Conservation (phyloP, 2,329 filamentous ascomycete genomes). For the Apiospora arundinis region DNA sequence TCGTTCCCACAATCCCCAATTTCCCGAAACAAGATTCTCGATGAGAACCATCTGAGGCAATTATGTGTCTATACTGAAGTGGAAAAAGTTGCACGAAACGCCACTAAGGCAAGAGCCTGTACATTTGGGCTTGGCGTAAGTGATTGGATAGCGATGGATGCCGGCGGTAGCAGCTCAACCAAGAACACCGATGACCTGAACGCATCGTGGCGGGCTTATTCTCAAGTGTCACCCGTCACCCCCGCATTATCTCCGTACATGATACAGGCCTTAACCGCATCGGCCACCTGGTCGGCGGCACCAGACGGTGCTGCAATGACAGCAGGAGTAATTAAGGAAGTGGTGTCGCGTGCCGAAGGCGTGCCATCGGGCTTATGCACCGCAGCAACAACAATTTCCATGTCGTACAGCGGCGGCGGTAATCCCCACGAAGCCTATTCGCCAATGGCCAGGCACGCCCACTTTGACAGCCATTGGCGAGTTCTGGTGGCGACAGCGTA, state of each 20-base stretch:
- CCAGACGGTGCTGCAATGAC: slow-evolving; percentile 27
- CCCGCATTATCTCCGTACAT: slow-evolving; percentile 58
- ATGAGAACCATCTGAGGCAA: background rate
- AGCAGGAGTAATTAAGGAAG: slow-evolving; percentile 43
- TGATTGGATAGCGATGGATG: slow-evolving; percentile 54
- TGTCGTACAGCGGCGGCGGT: slow-evolving; percentile 56
- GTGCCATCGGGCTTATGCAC: slow-evolving; percentile 50
- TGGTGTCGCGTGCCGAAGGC: slow-evolving; percentile 49
- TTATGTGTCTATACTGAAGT: background rate
- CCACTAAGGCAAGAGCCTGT: slow-evolving; percentile 43
- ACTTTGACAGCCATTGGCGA: slow-evolving; percentile 50
- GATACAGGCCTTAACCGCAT: slow-evolving; percentile 45
- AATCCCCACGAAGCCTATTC: slow-evolving; percentile 45
- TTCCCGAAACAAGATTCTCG: background rate
- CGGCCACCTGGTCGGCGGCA: slow-evolving; percentile 48
- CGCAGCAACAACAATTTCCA: slow-evolving; percentile 50
- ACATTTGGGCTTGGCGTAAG: slow-evolving; percentile 48
- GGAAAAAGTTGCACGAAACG: slow-evolving; percentile 42
- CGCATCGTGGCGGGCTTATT: slow-evolving; percentile 55
- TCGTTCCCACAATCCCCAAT: background rate
- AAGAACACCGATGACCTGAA: slow-evolving; percentile 52
- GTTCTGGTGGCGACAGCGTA: slow-evolving; percentile 52
- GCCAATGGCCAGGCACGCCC: slow-evolving; percentile 34
- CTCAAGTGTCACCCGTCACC: slow-evolving; percentile 57
- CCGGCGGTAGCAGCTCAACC: slow-evolving; percentile 42